Conservation (phyloP, 2,329 filamentous ascomycete species). For the Aspergillus niger region DNA sequence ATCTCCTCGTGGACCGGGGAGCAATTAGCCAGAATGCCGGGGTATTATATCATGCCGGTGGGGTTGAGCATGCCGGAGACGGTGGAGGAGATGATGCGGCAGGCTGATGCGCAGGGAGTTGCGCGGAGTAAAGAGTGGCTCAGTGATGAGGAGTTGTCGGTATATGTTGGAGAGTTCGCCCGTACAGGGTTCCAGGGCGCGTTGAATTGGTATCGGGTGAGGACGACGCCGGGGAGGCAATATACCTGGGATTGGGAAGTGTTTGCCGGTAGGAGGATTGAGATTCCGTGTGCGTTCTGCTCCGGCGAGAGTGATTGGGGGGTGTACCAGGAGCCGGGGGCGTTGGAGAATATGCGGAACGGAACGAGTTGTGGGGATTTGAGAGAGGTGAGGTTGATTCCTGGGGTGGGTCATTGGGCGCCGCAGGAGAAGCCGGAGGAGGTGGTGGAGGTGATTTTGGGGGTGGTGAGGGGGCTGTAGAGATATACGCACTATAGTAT, state of each 20-base stretch:
- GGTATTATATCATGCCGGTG: conserved; percentile 69
- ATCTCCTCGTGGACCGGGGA: conserved; percentile 59
- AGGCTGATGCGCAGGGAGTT: conserved; percentile 46
- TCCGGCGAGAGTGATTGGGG: conserved; percentile 67
- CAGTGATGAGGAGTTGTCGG: conserved; percentile 56
- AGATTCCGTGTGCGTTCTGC: conserved; percentile 64
- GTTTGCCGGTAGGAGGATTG: conserved; percentile 62
- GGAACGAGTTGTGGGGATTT: conserved; percentile 56
- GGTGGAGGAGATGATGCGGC: conserved; percentile 57
- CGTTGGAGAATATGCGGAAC: conserved; percentile 57
- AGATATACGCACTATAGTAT: background rate
- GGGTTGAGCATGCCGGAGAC: conserved; percentile 61
- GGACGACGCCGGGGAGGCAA: conserved; percentile 52
- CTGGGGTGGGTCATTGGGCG: conserved; percentile 69
- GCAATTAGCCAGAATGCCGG: conserved; percentile 62
- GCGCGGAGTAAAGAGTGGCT: conserved; percentile 55
- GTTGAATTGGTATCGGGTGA: conserved; percentile 67
- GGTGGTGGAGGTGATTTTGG: conserved; percentile 52
- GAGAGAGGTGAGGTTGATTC: conserved; percentile 55
- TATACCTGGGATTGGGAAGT: conserved; percentile 56
- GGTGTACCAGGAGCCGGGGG: conserved; percentile 67
- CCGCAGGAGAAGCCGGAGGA: conserved; percentile 65
- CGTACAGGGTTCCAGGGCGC: conserved; percentile 67
- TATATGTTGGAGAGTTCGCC: conserved; percentile 56
- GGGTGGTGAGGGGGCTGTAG: conserved; percentile 38